Evolutionary conservation across 2,329 filamentous ascomycete genomes (phyloP), one percentile per base, ranked within the genome.

Genomic region (Arthroderma uncinatum): DNA sequence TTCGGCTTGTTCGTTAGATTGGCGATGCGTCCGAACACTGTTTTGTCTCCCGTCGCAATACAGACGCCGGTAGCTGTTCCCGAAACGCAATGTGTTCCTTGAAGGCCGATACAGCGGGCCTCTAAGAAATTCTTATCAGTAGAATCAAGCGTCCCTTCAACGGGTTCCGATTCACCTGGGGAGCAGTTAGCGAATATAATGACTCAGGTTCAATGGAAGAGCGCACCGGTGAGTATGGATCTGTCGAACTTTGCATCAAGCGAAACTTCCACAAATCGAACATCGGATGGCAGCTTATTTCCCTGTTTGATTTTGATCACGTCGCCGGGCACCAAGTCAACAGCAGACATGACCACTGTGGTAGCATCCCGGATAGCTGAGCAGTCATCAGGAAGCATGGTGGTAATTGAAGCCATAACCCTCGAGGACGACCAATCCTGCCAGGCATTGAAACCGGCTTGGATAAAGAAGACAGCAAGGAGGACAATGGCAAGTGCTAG

Each of bases 331-430:
- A 90, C 85, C 25, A 91, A 75, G 8, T 87, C 80, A 0, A 73
- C 68, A 0, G 82, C 82, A 1, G 74, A 70, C 2, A 82, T 71
- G 14, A 73, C 76, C 0, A 73, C 64, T 60, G 79, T 74, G 2
- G 67, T 64, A 1, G 82, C 79, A 61, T 87, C 80, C 19, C 86
- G 80, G 5, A 86, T 71, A 6, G 86, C 77, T 25, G 83, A 73
- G 63, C 84, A 88, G 58, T 82, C 77, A 63, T 89, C 86, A 0
- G 87, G 87, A n/a, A 91, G 76, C 86, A 91, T 87, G 16, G 80
- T 84, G 52, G 84, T 87, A 67, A 91, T 91, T 0, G 85, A 88
- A 16, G 82, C 81, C 87, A 91, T 91, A 57, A 89, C 86, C 4
- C 83, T 76, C 1, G 81, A 85, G 0, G 85, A 86, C 1, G 85